A percentile compares a stretch with the other conserved stretches of the same genome.
Conservation (phyloP, 805 yeast species). For the Kuraishia ogatae region DNA sequence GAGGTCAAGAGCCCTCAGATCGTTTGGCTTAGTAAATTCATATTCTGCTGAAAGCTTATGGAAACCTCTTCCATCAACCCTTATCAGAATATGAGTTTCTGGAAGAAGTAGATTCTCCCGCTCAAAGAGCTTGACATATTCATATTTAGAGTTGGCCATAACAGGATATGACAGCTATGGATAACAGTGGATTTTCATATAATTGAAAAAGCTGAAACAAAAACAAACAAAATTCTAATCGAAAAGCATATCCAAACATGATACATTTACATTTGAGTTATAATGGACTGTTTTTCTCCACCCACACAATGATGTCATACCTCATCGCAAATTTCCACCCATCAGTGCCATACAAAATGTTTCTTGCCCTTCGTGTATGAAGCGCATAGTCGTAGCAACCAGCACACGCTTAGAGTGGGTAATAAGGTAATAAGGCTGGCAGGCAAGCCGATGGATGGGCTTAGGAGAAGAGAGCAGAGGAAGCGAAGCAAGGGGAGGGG, state of each 20-base stretch:
- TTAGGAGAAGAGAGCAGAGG: too few species aligned
- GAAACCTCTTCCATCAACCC: constrained; percentile 92
- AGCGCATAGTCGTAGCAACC: too few species aligned
- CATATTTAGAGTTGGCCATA: constrained; percentile 84
- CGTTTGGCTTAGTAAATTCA: constrained; percentile 83
- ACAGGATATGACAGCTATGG: background rate
- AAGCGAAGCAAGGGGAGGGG: too few species aligned
- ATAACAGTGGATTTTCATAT: too few species aligned
- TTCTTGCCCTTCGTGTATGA: background rate
- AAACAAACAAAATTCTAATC: too few species aligned
- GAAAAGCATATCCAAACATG: too few species aligned
- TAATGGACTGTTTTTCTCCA: too few species aligned
- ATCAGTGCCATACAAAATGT: background rate
- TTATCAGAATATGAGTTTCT: constrained; percentile 69
- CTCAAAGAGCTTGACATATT: constrained; percentile 81
- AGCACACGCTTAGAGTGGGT: too few species aligned
- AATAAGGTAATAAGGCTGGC: too few species aligned
- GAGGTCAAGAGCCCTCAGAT: constrained; percentile 59
- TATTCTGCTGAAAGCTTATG: constrained; percentile 75
- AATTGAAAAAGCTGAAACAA: too few species aligned
- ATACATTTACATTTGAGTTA: too few species aligned
- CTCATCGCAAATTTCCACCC: background rate
- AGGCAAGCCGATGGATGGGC: too few species aligned
- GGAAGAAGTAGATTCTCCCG: constrained; percentile 65
- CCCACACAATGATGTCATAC: background rate